Conservation (phyloP, 1,284 basidiomycete genomes). For the Melampsora larici-populina region DNA sequence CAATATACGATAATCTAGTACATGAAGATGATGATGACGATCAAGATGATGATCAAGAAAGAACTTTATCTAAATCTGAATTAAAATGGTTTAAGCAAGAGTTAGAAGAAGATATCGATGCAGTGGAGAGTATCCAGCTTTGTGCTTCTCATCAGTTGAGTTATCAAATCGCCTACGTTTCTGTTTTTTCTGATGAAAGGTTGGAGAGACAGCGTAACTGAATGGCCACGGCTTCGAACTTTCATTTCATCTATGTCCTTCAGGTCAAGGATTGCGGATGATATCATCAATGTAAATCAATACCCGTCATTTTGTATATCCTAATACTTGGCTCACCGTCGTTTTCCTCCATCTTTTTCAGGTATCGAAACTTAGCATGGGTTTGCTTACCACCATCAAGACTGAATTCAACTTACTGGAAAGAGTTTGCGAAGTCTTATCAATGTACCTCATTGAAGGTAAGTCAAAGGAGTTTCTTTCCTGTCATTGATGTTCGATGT, state of each 20-base stretch:
- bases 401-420: slow-evolving; percentile 31
- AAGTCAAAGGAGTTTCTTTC: neutral
- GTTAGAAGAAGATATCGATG: slow-evolving; percentile 49
- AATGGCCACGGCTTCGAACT: neutral
- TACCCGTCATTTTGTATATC: neutral
- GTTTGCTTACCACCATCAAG: slow-evolving; percentile 34
- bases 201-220: too few species aligned
- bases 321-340: neutral
- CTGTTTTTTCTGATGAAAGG: neutral
- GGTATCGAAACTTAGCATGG: slow-evolving; percentile 42
- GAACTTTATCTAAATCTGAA: neutral
- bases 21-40: neutral
- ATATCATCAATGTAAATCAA: slow-evolving; percentile 33
- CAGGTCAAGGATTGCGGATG: slow-evolving; percentile 42
- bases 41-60: neutral
- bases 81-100: slow-evolving; percentile 45
- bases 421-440: slow-evolving; percentile 34
- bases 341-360: neutral
- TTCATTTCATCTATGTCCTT: neutral
- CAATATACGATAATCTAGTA: neutral
- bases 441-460: slow-evolving; percentile 42
- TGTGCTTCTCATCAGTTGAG: slow-evolving; percentile 48
- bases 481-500: neutral
- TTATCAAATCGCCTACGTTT: neutral
- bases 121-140: slow-evolving; percentile 49